A percentile compares a stretch with the other conserved stretches of the same genome.
These are phyloP conservation scores for Cyclotella cryptica DNA, from an alignment of 108 stramenopile genomes.

Conservation along the genomic window DNA sequence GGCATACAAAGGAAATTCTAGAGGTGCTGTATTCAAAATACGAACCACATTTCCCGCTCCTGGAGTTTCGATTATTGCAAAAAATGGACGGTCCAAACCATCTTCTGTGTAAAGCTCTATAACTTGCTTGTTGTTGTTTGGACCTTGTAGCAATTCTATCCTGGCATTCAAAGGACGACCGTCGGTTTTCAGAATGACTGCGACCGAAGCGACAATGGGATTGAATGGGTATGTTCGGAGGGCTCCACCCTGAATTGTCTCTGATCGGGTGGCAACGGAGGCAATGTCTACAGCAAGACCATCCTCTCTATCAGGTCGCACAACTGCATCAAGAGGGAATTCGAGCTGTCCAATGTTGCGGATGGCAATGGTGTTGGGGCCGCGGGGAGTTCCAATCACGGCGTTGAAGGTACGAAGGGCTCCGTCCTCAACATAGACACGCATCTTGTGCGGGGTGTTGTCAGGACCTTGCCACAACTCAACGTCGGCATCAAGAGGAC, in stretches of 20 bases:
- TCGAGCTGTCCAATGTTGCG: slow-evolving; percentile 82
- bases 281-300: slow-evolving; percentile 54
- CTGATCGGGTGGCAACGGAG: slow-evolving; percentile 51
- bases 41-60: slow-evolving; percentile 83
- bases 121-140: slow-evolving; percentile 91
- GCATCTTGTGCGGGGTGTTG: slow-evolving; percentile 83
- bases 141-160: slow-evolving; percentile 84
- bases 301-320: slow-evolving; percentile 65
- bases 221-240: slow-evolving; percentile 76
- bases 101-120: slow-evolving; percentile 87
- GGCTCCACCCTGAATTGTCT: slow-evolving; percentile 81
- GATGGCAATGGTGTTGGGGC: slow-evolving; percentile 79
- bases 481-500: slow-evolving; percentile 81
- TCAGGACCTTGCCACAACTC: slow-evolving; percentile 86
- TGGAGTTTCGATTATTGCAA: slow-evolving; percentile 76
- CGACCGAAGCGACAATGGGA: slow-evolving; percentile 73
- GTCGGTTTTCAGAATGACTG: slow-evolving; percentile 72
- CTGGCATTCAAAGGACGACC: slow-evolving; percentile 84
- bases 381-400: slow-evolving; percentile 76
- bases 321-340: slow-evolving; percentile 76
- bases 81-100: slow-evolving; percentile 85
- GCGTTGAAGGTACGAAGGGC: slow-evolving; percentile 75
- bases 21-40: slow-evolving; percentile 79
- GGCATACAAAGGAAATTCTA: slow-evolving; percentile 85
- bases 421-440: slow-evolving; percentile 83